Evolutionary conservation across 495 filamentous ascomycete species (phyloP).

Genomic region (Neurospora cerealis): DNA sequence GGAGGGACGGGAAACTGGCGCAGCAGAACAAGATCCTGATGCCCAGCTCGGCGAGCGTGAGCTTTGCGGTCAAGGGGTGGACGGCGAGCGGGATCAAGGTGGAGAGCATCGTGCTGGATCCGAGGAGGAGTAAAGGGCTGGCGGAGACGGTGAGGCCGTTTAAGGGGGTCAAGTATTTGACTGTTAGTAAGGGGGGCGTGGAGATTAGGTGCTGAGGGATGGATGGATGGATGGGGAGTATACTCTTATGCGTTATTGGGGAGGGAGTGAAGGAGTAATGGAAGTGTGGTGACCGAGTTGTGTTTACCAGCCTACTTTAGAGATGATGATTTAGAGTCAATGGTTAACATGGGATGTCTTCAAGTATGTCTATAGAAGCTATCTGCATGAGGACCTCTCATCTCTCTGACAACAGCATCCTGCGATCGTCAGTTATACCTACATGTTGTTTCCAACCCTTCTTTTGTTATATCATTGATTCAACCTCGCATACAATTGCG

Average conservation of each 20-base stretch:
- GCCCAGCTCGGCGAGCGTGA: conserved; percentile 79
- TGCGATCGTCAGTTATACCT: no score
- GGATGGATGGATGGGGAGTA: background rate
- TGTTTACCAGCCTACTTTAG: background rate
- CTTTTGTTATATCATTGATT: no score
- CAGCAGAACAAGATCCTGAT: conserved; percentile 75
- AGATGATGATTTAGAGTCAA: background rate
- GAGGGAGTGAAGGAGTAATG: no score
- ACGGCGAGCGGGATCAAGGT: conserved; percentile 88
- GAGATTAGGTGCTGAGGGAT: conserved; percentile 51
- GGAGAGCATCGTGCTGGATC: conserved; percentile 76
- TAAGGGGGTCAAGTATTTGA: conserved; percentile 97
- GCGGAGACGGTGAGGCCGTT: conserved; percentile 87
- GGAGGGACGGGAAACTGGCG: conserved; percentile 27
- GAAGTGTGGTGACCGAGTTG: background rate
- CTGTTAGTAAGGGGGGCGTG: conserved; percentile 75
- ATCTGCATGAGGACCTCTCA: no score
- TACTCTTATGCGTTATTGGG: no score
- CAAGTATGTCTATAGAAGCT: background rate
- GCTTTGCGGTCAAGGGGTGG: conserved; percentile 91
- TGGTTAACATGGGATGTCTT: background rate
- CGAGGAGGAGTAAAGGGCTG: conserved; percentile 74
- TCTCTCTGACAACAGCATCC: no score
- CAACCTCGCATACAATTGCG: no score
- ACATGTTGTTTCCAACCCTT: no score